Evolutionary conservation across 2,329 filamentous ascomycete species (phyloP).

Genomic region (Akanthomyces lecanii): DNA sequence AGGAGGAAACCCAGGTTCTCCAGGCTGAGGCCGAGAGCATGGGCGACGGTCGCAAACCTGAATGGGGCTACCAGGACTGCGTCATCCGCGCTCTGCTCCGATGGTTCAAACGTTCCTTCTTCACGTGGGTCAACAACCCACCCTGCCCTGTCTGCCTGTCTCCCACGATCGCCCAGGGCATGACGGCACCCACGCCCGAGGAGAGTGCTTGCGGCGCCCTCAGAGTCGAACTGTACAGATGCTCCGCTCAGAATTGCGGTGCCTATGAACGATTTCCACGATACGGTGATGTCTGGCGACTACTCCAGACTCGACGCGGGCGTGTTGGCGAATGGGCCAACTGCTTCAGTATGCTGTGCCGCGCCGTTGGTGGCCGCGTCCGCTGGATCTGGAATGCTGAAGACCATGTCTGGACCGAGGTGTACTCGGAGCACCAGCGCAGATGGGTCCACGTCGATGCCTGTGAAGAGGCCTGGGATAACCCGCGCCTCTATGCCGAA

Average conservation of each 20-base stretch:
- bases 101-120: slow-evolving; percentile 95
- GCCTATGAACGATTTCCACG: slow-evolving; percentile 85
- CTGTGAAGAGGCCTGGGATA: slow-evolving; percentile 94
- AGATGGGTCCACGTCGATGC: slow-evolving; percentile 96
- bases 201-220: slow-evolving; percentile 85
- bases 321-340: slow-evolving; percentile 96
- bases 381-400: slow-evolving; percentile 98
- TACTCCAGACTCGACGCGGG: slow-evolving; percentile 81
- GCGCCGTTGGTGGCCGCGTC: slow-evolving; percentile 83
- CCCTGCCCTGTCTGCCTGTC: slow-evolving; percentile 76
- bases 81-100: slow-evolving; percentile 80
- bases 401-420: slow-evolving; percentile 96
- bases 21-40: slow-evolving; percentile 85
- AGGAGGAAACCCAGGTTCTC: slow-evolving; percentile 86
- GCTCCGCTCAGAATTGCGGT: slow-evolving; percentile 70
- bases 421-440: slow-evolving; percentile 89
- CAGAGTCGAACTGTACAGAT: slow-evolving; percentile 85
- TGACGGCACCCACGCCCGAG: slow-evolving; percentile 80
- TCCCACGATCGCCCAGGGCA: slow-evolving; percentile 77
- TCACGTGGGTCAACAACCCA: slow-evolving; percentile 95
- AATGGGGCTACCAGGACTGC: slow-evolving; percentile 98
- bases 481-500: slow-evolving; percentile 85
- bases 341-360: slow-evolving; percentile 97
- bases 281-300: slow-evolving; percentile 90
- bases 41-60: slow-evolving; percentile 71